Conservation (phyloP, 2,329 filamentous ascomycete genomes). For the Colletotrichum limetticola region DNA sequence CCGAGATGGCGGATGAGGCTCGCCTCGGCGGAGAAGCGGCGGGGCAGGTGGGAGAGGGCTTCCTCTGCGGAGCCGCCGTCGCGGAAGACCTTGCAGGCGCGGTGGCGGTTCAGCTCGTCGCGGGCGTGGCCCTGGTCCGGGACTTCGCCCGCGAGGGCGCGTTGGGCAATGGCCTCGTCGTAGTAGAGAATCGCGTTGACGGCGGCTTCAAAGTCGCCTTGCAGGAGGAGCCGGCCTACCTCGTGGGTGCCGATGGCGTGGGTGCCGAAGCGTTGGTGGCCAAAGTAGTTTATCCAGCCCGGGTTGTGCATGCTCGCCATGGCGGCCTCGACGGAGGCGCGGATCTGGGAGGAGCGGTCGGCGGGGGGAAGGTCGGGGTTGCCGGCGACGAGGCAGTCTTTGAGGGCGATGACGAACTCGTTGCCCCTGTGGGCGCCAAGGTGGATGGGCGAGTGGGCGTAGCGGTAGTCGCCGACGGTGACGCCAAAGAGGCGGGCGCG, state of each 20-base stretch:
- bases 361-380: slow-evolving; percentile 14
- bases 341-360: slow-evolving; percentile 40
- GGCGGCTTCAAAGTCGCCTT: slow-evolving; percentile 83
- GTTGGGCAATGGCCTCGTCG: slow-evolving; percentile 68
- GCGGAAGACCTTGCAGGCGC: slow-evolving; percentile 79
- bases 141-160: slow-evolving; percentile 47
- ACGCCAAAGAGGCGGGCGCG: slow-evolving; percentile 72
- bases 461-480: slow-evolving; percentile 83
- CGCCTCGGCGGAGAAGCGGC: slow-evolving; percentile 83
- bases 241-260: slow-evolving; percentile 87
- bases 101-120: slow-evolving; percentile 83
- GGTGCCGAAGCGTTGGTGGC: slow-evolving; percentile 95
- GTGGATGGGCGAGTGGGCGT: slow-evolving; percentile 76
- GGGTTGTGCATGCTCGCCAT: slow-evolving; percentile 75
- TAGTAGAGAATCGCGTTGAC: slow-evolving; percentile 82
- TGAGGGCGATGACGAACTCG: slow-evolving; percentile 91
- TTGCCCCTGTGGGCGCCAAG: slow-evolving; percentile 90
- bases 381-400: slow-evolving; percentile 76
- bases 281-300: slow-evolving; percentile 98
- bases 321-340: slow-evolving; percentile 61
- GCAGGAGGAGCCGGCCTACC: slow-evolving; percentile 85
- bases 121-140: slow-evolving; percentile 64
- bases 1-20: slow-evolving; percentile 82
- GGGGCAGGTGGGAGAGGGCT: slow-evolving; percentile 77
- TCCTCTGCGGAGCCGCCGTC: slow-evolving; percentile 66